phyloP scores from a whole-genome alignment of 2,329 filamentous ascomycete genomes.

The Delphinella strobiligena region DNA sequence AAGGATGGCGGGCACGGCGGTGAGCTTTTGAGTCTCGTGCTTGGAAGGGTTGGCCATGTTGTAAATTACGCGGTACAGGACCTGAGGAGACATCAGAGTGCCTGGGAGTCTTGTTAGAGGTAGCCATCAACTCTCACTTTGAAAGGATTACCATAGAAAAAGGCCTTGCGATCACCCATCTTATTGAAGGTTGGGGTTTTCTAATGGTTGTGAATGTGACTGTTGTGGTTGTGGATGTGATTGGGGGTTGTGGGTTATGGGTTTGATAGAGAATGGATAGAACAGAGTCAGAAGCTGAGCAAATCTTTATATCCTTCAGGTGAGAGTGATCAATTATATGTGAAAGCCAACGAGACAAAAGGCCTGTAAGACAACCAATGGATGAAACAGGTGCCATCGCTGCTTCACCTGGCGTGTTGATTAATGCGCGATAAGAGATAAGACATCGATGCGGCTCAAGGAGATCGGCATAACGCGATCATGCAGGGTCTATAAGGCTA shows the following conservation, averaged over 20 bases:
- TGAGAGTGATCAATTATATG: too few relatives aligned
- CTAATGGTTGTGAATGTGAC: not conserved
- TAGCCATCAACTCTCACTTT: not conserved
- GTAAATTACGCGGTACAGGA: conserved; percentile 79
- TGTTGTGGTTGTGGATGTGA: not conserved
- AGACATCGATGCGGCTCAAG: not conserved
- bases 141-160: conserved; percentile 47
- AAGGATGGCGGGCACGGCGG: conserved; percentile 64
- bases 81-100: conserved; percentile 69
- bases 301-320: too few relatives aligned
- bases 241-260: too few relatives aligned
- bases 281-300: too few relatives aligned
- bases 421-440: not conserved
- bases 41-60: conserved; percentile 39
- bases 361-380: too few relatives aligned
- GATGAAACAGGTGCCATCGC: too few relatives aligned
- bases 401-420: too few relatives aligned
- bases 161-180: conserved; percentile 42
- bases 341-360: too few relatives aligned
- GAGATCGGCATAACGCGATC: not conserved
- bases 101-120: conserved; percentile 20
- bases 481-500: not conserved
- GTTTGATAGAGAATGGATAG: too few relatives aligned
- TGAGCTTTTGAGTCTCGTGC: conserved; percentile 36
- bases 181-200: conserved; percentile 3